Conservation (phyloP, 352 stramenopile species). For the Thalassiosira exigua region DNA sequence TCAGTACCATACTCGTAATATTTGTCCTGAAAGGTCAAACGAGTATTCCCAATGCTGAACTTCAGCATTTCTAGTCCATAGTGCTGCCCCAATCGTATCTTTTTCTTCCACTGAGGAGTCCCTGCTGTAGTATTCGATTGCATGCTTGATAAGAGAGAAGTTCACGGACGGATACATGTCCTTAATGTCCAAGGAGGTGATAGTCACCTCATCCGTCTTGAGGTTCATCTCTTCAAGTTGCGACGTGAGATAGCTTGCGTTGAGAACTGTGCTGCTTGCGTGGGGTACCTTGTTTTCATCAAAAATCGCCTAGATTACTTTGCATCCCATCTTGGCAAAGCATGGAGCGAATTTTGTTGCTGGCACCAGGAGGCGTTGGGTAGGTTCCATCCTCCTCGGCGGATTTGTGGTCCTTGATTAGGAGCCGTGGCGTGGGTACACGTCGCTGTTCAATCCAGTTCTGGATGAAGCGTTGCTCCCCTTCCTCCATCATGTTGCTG, state of each 20-base stretch:
- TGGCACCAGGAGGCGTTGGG: too few relatives aligned
- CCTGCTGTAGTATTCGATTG: constrained; percentile 13
- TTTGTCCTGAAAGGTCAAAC: constrained; percentile 25
- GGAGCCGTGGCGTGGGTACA: too few relatives aligned
- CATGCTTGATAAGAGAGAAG: background rate
- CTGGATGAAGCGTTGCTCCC: too few relatives aligned
- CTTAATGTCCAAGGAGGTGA: constrained; percentile 15
- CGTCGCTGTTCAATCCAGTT: too few relatives aligned
- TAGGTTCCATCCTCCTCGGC: too few relatives aligned
- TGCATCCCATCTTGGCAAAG: too few relatives aligned
- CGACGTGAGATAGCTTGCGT: background rate
- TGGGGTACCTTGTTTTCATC: too few relatives aligned
- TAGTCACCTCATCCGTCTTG: background rate
- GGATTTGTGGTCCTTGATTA: too few relatives aligned
- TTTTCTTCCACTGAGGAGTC: constrained; percentile 10
- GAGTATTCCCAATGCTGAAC: constrained; percentile 37
- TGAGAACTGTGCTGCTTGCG: background rate
- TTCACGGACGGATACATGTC: constrained; percentile 29
- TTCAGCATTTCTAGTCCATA: constrained; percentile 32
- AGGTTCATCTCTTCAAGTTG: constrained; percentile 2
- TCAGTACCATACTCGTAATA: constrained; percentile 46
- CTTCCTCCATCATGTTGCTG: too few relatives aligned
- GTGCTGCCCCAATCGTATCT: background rate
- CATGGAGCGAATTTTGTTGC: too few relatives aligned
- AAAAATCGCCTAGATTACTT: too few relatives aligned